phyloP scores from a whole-genome alignment of 768 basidiomycete genomes.

The Leucocoprinus leucothites region DNA sequence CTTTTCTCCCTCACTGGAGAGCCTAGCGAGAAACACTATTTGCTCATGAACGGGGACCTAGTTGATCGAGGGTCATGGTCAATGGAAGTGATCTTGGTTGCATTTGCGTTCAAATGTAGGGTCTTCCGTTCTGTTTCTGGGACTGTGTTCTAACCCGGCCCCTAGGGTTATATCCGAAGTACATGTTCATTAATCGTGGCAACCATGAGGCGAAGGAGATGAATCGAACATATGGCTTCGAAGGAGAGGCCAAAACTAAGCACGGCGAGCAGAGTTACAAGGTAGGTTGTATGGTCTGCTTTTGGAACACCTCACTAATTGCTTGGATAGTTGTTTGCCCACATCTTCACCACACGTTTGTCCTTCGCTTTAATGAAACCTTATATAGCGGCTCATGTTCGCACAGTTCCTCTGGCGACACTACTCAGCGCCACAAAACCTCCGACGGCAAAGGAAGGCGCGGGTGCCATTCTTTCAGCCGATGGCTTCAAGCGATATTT shows the following conservation, averaged over 20 bases:
- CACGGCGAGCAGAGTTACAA: conserved; percentile 95
- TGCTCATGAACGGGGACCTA: conserved; percentile 93
- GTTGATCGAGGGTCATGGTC: conserved; percentile 98
- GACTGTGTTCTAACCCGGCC: conserved; percentile 7
- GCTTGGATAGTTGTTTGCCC: conserved; percentile 71
- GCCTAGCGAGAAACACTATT: conserved; percentile 80
- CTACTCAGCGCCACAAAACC: conserved; percentile 75
- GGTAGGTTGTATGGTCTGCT: conserved; percentile 34
- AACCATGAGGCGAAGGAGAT: conserved; percentile 98
- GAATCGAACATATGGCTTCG: conserved; percentile 93
- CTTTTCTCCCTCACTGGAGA: conserved; percentile 82
- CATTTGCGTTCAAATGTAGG: conserved; percentile 94
- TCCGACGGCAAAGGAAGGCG: conserved; percentile 33
- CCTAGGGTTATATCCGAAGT: conserved; percentile 85
- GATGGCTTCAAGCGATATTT: conserved; percentile 87
- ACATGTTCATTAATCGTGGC: conserved; percentile 91
- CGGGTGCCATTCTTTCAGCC: conserved; percentile 71
- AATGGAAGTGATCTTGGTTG: conserved; percentile 86
- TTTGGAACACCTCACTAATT: neutral
- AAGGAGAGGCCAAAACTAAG: conserved; percentile 95
- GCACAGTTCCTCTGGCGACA: conserved; percentile 83
- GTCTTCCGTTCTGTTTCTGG: conserved; percentile 21
- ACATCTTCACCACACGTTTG: conserved; percentile 88
- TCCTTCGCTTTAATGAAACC: conserved; percentile 5
- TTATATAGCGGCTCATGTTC: conserved; percentile 5